Percentiles rank a stretch among this genome's conserved stretches.
Conservation (phyloP, 2,329 filamentous ascomycete genomes). For the Diplodia seriata region DNA sequence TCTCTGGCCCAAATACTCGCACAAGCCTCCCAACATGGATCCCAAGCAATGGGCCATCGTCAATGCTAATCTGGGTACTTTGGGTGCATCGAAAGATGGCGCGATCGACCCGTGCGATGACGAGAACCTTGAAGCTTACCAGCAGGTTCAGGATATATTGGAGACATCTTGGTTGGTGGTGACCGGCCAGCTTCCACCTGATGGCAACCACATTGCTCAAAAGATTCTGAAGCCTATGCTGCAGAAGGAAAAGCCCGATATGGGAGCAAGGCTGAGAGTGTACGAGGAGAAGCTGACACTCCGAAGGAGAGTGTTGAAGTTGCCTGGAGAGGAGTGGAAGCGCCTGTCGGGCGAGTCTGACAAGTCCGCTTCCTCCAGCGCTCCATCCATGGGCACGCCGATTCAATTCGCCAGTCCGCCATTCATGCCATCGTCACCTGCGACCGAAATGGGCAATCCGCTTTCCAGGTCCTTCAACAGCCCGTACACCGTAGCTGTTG, state of each 20-base stretch:
- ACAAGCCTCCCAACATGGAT: background rate
- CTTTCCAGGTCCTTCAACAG: background rate
- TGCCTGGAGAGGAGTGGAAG: background rate
- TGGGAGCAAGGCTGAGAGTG: background rate
- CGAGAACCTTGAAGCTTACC: slow-evolving; percentile 10
- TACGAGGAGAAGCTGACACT: slow-evolving; percentile 5
- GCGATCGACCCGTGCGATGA: background rate
- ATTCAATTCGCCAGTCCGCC: background rate
- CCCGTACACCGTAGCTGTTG: background rate
- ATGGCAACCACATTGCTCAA: background rate
- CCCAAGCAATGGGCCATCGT: background rate
- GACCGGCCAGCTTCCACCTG: slow-evolving; percentile 17
- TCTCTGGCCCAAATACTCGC: background rate
- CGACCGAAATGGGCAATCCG: background rate
- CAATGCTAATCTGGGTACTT: background rate
- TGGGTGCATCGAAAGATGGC: background rate
- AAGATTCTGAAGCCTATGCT: background rate
- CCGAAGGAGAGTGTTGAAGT: background rate
- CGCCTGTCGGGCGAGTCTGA: background rate
- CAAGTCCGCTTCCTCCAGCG: background rate
- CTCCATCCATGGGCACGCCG: background rate
- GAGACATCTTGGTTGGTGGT: slow-evolving; percentile 13
- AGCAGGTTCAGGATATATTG: background rate
- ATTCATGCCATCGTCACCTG: background rate
- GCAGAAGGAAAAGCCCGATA: slow-evolving; percentile 2